Conservation (phyloP, 2,329 filamentous ascomycete species). For the Pseudocercospora musae region DNA sequence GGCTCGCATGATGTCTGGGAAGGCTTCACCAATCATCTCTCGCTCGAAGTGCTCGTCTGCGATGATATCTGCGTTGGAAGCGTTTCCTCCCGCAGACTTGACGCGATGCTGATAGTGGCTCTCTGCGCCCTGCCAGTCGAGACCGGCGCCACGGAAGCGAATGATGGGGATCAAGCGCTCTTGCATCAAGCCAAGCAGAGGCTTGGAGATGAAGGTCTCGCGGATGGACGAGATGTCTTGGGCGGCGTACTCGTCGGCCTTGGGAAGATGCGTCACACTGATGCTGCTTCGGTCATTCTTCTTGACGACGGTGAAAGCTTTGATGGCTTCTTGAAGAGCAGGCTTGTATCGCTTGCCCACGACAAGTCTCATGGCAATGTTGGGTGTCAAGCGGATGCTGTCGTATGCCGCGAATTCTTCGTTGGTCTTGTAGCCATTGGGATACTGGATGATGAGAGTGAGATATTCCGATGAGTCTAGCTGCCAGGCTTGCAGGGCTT, state of each 20-base stretch:
- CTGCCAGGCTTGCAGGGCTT: constrained; percentile 75
- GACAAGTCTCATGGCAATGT: constrained; percentile 64
- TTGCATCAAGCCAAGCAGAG: constrained; percentile 66
- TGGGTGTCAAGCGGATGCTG: constrained; percentile 33
- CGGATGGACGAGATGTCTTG: constrained; percentile 40
- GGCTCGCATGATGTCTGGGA: constrained; percentile 46
- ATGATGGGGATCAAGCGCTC: constrained; percentile 62
- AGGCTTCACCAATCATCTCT: constrained; percentile 32
- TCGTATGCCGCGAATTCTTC: constrained; percentile 51
- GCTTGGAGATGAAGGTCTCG: constrained; percentile 67
- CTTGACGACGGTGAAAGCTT: constrained; percentile 48
- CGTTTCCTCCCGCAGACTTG: not conserved
- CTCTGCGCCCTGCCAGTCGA: constrained; percentile 69
- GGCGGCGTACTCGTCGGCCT: constrained; percentile 30
- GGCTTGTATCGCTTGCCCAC: constrained; percentile 73
- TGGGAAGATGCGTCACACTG: constrained; percentile 10
- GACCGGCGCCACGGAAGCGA: constrained; percentile 53
- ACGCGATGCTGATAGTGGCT: constrained; percentile 46
- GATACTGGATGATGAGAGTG: constrained; percentile 67
- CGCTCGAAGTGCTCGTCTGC: constrained; percentile 40
- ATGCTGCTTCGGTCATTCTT: constrained; percentile 21
- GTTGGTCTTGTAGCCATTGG: constrained; percentile 58
- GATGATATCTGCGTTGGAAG: constrained; percentile 22
- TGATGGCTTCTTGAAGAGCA: constrained; percentile 51
- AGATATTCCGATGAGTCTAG: constrained; percentile 65